Percentiles rank a stretch among this genome's conserved stretches.
Evolutionary conservation across 495 filamentous ascomycete species (phyloP).

Genomic region (Daldinia decipiens): DNA sequence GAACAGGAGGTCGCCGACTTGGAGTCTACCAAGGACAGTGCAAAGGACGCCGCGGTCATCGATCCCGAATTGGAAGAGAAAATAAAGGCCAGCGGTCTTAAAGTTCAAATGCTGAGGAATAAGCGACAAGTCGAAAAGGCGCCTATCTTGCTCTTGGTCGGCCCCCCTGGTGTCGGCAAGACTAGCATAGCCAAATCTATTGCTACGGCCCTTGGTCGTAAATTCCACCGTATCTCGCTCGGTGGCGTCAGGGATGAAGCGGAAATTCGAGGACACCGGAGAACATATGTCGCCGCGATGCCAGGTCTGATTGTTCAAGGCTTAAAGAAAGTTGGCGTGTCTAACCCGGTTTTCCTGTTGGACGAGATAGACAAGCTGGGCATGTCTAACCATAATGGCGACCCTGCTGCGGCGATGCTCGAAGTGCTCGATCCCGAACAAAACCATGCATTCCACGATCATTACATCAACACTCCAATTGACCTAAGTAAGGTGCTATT

Average conservation of each 20-base stretch:
- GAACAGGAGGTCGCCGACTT: slow-evolving; percentile 66
- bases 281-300: slow-evolving; percentile 99
- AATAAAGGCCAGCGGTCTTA: slow-evolving; percentile 62
- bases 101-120: slow-evolving; percentile 74
- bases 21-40: slow-evolving; percentile 52
- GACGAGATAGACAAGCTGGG: slow-evolving; percentile 99
- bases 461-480: slow-evolving; percentile 96
- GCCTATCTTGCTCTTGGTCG: slow-evolving; percentile 92
- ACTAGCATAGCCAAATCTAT: slow-evolving; percentile 95
- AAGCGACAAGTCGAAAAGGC: slow-evolving; percentile 91
- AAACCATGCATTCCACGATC: slow-evolving; percentile 93
- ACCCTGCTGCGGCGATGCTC: slow-evolving; percentile 98
- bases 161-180: slow-evolving; percentile 96
- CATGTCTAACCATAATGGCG: slow-evolving; percentile 90
- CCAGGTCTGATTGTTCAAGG: slow-evolving; percentile 94
- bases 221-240: slow-evolving; percentile 97
- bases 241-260: slow-evolving; percentile 97
- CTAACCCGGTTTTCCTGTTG: slow-evolving; percentile 95
- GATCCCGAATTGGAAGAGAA: slow-evolving; percentile 54
- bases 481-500: slow-evolving; percentile 97
- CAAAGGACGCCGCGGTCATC: slow-evolving; percentile 37
- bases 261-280: slow-evolving; percentile 93
- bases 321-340: slow-evolving; percentile 93
- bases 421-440: slow-evolving; percentile 99
- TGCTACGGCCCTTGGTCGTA: slow-evolving; percentile 87